These are phyloP conservation scores for Coelastrella sp. DNA, from an alignment of 139 green algal species.

Conservation along the genomic window DNA sequence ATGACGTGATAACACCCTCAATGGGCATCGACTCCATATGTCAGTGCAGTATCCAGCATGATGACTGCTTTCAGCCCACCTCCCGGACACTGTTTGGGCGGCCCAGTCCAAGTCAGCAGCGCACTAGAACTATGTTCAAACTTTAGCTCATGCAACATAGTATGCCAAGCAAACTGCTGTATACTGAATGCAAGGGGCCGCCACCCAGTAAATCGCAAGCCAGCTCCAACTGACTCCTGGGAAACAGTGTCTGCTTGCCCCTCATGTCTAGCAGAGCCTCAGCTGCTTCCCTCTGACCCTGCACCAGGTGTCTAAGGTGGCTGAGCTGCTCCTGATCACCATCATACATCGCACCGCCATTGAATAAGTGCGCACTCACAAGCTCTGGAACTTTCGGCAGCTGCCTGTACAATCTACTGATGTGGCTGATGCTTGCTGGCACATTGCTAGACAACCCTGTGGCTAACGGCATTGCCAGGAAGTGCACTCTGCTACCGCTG, in stretches of 20 bases:
- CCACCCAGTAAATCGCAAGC: constrained; percentile 35
- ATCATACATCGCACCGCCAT: constrained; percentile 53
- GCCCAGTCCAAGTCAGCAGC: too few species aligned
- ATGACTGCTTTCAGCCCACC: too few species aligned
- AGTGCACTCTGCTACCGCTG: not conserved
- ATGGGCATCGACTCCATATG: too few species aligned
- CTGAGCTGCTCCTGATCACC: not conserved
- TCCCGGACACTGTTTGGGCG: too few species aligned
- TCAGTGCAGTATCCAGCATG: too few species aligned
- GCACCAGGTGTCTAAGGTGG: constrained; percentile 41
- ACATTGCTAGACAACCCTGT: too few species aligned
- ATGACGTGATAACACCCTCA: too few species aligned
- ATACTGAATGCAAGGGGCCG: too few species aligned
- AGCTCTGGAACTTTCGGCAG: not conserved
- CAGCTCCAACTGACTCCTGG: constrained; percentile 61
- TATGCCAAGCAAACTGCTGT: too few species aligned
- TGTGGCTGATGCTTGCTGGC: too few species aligned
- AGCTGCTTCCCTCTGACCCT: constrained; percentile 33
- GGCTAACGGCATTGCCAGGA: not conserved
- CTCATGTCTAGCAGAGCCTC: constrained; percentile 59
- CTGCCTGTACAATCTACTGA: not conserved
- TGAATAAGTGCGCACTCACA: constrained; percentile 57
- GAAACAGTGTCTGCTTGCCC: constrained; percentile 51
- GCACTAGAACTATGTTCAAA: too few species aligned
- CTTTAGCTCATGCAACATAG: too few species aligned